Evolutionary conservation across 208 protist species (phyloP), one percentile per base, ranked within the genome.

Genomic region (Trypanosoma mega): DNA sequence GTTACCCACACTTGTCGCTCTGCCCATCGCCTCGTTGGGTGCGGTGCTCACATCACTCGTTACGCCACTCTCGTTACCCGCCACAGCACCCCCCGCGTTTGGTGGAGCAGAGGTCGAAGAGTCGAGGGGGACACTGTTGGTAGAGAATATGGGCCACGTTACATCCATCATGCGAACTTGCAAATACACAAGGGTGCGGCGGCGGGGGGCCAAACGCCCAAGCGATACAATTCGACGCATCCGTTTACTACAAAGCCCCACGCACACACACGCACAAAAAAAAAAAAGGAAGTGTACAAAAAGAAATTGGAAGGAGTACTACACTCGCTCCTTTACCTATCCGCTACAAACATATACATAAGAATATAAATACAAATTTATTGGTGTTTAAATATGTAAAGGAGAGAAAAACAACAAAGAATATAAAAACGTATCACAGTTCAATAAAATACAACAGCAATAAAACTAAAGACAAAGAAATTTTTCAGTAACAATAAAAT

Each of bases 261-360:
- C 16, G 14, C 12, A 58, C 37, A 52, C 29, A 63, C 12, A 55
- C 14, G 37, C 36, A 51, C 0, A 62, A 55, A 43, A 64, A 45
- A 46, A 41, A 62, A 57, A 47, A 44, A 57, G 52, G 52, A 29
- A 14, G 65, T 41, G 30, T 29, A 46, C 45, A n/a, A 62, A 48
- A 39, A 71, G 30, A 49, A 24, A 39, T 39, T 16, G 12, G 34
- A 39, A 12, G 34, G 34, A 16, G 12, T 6, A 39, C 12, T 39
- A 39, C 12, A 39, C 34, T 6, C 6, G 34, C 12, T 6, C 6
- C 8, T 12, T 39, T 12, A 6, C 34, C 12, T 39, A 12, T 39
- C 12, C 12, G 12, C 34, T 39, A 6, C 12, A 39, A 39, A 39
- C 6, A 12, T 39, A 39, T 39, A 39, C 12, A 16, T 39, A 6